Percentiles rank a stretch among this genome's conserved stretches.
These are phyloP conservation scores for Vitis vinifera DNA, from an alignment of 164 flowering plant genomes.

Conservation along the genomic window ASM3070453v1 NC_081815.1:1162001-1162500, in stretches of 20 bases:
- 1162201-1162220: neutral
- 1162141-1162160: neutral
- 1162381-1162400: slow-evolving; percentile 48
- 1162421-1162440: slow-evolving; percentile 59
- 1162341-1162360: slow-evolving; percentile 58
- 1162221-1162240: slow-evolving; percentile 31
- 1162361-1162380: slow-evolving; percentile 42
- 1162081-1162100: neutral
- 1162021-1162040: neutral
- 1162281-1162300: slow-evolving; percentile 62
- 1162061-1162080: neutral
- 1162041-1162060: neutral
- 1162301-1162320: slow-evolving; percentile 73
- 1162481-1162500: slow-evolving; percentile 44
- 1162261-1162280: slow-evolving; percentile 63
- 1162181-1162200: neutral
- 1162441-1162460: slow-evolving; percentile 47
- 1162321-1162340: slow-evolving; percentile 76
- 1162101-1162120: slow-evolving; percentile 3
- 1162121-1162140: neutral
- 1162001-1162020: neutral
- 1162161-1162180: neutral
- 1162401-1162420: slow-evolving; percentile 58
- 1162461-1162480: slow-evolving; percentile 51
- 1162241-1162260: slow-evolving; percentile 70